Conservation (phyloP, 352 stramenopile genomes). For the Phytophthora melonis region DNA sequence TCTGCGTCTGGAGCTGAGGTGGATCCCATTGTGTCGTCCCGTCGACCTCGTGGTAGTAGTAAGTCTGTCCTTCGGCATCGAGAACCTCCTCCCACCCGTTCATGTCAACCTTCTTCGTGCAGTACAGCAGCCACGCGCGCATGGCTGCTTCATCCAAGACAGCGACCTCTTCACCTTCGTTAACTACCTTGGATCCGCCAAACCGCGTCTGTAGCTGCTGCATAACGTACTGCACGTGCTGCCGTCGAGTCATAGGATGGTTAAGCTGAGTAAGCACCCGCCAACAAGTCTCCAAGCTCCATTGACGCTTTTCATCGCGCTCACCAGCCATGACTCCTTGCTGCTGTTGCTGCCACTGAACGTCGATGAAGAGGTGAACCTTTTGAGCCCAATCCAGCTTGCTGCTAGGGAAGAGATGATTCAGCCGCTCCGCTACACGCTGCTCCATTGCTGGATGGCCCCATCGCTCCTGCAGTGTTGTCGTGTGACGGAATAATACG, state of each 20-base stretch:
- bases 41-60: conserved; percentile 73
- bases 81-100: conserved; percentile 67
- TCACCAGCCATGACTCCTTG: background rate
- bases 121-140: conserved; percentile 49
- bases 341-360: conserved; percentile 47
- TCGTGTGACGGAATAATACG: conserved; percentile 45
- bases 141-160: conserved; percentile 40
- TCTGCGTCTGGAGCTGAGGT: conserved; percentile 59
- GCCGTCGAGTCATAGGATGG: conserved; percentile 41
- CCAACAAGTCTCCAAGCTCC: conserved; percentile 35
- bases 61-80: conserved; percentile 51
- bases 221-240: conserved; percentile 45
- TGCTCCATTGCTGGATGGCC: conserved; percentile 62
- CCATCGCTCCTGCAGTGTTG: conserved; percentile 59
- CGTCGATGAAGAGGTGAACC: conserved; percentile 60
- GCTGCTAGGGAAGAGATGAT: conserved; percentile 57
- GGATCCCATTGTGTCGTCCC: conserved; percentile 75
- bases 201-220: conserved; percentile 40
- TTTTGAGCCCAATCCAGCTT: conserved; percentile 67
- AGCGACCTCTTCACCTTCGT: background rate
- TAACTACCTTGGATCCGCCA: background rate
- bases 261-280: conserved; percentile 44
- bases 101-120: conserved; percentile 57
- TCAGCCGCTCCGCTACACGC: conserved; percentile 46
- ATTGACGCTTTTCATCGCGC: conserved; percentile 21